Conservation (phyloP, 2,329 filamentous ascomycete genomes). For the Lachnellula arida region DNA sequence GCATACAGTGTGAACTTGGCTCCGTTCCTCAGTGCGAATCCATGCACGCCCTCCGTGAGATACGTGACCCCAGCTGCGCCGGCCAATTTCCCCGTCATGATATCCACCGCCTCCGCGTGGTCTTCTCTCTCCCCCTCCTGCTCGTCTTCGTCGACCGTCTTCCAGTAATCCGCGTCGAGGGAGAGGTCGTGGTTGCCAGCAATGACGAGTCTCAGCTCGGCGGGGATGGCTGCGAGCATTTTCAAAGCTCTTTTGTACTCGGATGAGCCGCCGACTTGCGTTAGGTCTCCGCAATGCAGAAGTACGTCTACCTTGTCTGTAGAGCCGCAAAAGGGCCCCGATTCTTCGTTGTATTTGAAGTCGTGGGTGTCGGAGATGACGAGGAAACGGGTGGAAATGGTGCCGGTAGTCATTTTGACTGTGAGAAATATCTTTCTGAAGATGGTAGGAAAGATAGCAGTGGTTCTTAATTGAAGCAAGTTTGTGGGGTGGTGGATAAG, state of each 20-base stretch:
- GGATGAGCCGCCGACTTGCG: constrained; percentile 27
- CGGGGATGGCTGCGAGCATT: constrained; percentile 36
- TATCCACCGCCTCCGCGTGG: constrained; percentile 14
- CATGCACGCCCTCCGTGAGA: constrained; percentile 30
- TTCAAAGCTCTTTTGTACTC: constrained; percentile 30
- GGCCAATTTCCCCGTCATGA: constrained; percentile 23
- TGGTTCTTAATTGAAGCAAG: too few species aligned
- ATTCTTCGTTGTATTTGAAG: constrained; percentile 20
- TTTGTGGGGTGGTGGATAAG: too few species aligned
- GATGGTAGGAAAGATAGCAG: too few species aligned
- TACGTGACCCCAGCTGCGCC: constrained; percentile 28
- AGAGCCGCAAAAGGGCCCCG: constrained; percentile 11
- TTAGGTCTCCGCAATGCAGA: constrained; percentile 39
- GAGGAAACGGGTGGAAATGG: constrained; percentile 23
- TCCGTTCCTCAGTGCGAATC: constrained; percentile 29
- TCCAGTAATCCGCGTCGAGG: constrained; percentile 39
- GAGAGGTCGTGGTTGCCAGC: constrained; percentile 59
- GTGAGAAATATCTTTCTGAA: too few species aligned
- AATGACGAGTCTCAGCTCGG: constrained; percentile 56
- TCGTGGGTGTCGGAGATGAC: constrained; percentile 30
- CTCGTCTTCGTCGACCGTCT: constrained; percentile 7
- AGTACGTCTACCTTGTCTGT: constrained; percentile 32
- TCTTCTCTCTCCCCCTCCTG: constrained; percentile 13
- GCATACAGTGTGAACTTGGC: constrained; percentile 31
- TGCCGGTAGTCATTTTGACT: neutral